Evolutionary conservation across 2,329 filamentous ascomycete species (phyloP), one percentile per base, ranked within the genome.

Genomic region (Stachybotrys echinatus): DNA sequence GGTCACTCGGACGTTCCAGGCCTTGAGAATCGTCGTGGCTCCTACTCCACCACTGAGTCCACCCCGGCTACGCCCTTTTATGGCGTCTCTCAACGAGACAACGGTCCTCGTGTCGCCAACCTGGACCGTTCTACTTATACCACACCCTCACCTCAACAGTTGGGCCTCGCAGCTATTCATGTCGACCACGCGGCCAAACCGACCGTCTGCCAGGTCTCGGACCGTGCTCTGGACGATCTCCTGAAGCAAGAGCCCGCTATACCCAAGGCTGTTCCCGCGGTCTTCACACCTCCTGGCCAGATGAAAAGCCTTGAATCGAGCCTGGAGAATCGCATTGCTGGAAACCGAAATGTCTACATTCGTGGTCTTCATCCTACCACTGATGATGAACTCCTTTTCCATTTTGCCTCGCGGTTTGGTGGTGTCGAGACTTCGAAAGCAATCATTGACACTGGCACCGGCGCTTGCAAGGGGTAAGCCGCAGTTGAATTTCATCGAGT

Each of bases 281-380:
- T 91, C 56, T 92, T 89, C 63, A 91, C 88, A 50, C 89, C 90
- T 23, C 86, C 85, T 21, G 92, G 92, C 50, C 88, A 88, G 61
- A 83, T 89, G 73, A 89, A 96, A 77, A 92, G 88, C 40, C 81
- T 97, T 23, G 92, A 96, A 55, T 92, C 96, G 69, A 95, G 92
- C 64, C 77, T 99, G 45, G 89, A 96, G 71, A 97, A 97, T 63
- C 88, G 91, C 52, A 94, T 85, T 51, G 74, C 88, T 45, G 92
- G 92, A 42, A 96, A 97, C 65, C 94, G 91, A 55, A 99, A 99
- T 63, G 92, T 99, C 56, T 99, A 99, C 75, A 96, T 99, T 56
- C 89, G 94, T 53, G 95, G 95, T 18, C 85, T 99, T 54, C 88
- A 95, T 55, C 92, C 94, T 0, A 92, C 95, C 60, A 99, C 92